Evolutionary conservation across 345 rosid genomes (phyloP), one percentile per base, ranked within the genome.

Genomic region (Eucalyptus erythrocorys): DNA sequence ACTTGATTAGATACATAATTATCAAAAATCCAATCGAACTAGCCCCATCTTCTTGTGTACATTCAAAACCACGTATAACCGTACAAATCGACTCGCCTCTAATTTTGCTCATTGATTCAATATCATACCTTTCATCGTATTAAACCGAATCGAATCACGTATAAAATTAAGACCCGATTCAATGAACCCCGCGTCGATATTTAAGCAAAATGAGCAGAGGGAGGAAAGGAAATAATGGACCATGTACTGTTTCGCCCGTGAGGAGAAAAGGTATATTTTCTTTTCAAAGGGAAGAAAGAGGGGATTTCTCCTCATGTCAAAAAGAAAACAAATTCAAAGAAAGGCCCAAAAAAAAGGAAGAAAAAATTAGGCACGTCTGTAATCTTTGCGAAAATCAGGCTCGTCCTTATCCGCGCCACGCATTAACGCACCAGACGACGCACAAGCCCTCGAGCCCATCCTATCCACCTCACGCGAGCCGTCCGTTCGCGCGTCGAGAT

Each of bases 111-210:
- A 1, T 59, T 4, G 15, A 27, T 59, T 11, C 15, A 30, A 27
- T 27, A 27, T 59, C 15, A 59, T 27, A 59, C n/a, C 4, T 59
- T 27, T 5, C 15, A 11, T 12, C 34, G 0, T 13, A 27, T 30
- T 27, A 0, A 61, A 27, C 30, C 13, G 13, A 8, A 30, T 6
- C 0, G 17, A 13, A 61, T 27, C 4, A 16, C 0, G 4, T 13
- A 27, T 5, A 59, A 59, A 59, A 59, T 27, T 61, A 13, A 6
- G 1, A 12, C 4, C 15, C 8, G 4, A 61, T 27, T 27, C 34
- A 30, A 61, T 3, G 34, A 61, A 61, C 32, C 34, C 30, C 16
- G 13, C 0, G 4, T 30, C 16, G 34, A 61, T 1, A 30, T 3
- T 30, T 6, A 1, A 61, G 68, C 0, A 27, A 13, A 13, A 27